phyloP scores from a whole-genome alignment of 75 land plant genomes.

The Pinus albicaulis region DNA sequence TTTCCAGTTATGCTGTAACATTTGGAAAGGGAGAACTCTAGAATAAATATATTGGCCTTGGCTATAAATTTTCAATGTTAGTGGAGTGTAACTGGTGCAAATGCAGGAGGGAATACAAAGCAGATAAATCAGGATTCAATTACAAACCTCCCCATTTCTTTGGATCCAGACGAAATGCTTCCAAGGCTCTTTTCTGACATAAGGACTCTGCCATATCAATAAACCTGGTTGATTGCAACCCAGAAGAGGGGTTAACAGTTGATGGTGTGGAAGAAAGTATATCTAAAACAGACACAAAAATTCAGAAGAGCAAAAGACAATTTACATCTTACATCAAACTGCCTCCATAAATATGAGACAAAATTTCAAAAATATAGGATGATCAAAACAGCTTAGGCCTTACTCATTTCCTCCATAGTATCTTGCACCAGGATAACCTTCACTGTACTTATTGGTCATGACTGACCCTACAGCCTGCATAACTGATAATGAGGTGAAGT shows the following conservation, averaged over 20 bases:
- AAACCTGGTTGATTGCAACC: conserved; percentile 25
- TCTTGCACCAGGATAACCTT: conserved; percentile 65
- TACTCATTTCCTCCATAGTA: conserved; percentile 68
- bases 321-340: no score
- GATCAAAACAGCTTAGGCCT: background rate
- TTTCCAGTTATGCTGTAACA: no score
- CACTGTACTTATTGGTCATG: conserved; percentile 63
- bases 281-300: no score
- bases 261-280: no score
- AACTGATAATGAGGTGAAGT: conserved; percentile 54
- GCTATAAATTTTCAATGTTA: no score
- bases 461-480: conserved; percentile 64
- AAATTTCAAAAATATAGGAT: background rate
- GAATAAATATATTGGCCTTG: no score
- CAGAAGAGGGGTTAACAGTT: no score
- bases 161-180: conserved; percentile 50
- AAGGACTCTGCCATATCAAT: conserved; percentile 60
- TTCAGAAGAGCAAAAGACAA: no score
- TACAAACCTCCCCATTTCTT: conserved; percentile 59
- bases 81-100: no score
- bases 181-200: conserved; percentile 50
- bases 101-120: no score
- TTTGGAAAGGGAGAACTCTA: no score
- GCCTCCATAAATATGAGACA: background rate
- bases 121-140: no score